A percentile compares a stretch with the other conserved stretches of the same genome.
Conservation (phyloP, 352 stramenopile genomes). For the Aphanomyces invadans region DNA sequence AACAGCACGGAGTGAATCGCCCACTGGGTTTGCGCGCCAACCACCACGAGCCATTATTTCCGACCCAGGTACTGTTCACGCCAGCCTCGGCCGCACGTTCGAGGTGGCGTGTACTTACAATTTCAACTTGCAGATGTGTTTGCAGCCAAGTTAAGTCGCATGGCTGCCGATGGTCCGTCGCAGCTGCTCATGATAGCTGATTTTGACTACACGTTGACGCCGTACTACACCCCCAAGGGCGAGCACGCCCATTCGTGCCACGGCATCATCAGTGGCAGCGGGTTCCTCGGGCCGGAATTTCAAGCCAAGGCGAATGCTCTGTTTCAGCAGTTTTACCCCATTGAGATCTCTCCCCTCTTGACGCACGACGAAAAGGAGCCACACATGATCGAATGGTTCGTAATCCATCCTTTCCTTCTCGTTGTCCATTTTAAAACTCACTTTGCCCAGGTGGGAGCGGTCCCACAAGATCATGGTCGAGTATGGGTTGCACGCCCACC, state of each 20-base stretch:
- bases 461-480: slow-evolving; percentile 40
- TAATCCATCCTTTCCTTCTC: no score
- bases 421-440: no score
- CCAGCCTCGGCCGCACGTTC: no score
- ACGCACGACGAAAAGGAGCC: slow-evolving; percentile 65
- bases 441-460: slow-evolving; percentile 20
- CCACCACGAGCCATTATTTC: slow-evolving; percentile 15
- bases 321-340: slow-evolving; percentile 71
- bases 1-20: background rate
- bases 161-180: slow-evolving; percentile 50
- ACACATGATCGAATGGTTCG: slow-evolving; percentile 72
- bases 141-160: slow-evolving; percentile 68
- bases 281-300: slow-evolving; percentile 36
- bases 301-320: slow-evolving; percentile 32
- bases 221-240: slow-evolving; percentile 48
- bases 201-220: slow-evolving; percentile 77
- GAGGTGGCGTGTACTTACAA: no score
- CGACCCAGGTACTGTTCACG: slow-evolving; percentile 25
- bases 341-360: slow-evolving; percentile 60
- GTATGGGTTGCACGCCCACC: slow-evolving; percentile 41
- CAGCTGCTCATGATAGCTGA: slow-evolving; percentile 74
- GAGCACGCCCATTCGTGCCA: slow-evolving; percentile 49
- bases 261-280: slow-evolving; percentile 42
- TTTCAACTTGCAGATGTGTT: slow-evolving; percentile 41
- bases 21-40: slow-evolving; percentile 4